phyloP scores from a whole-genome alignment of 306 rosid genomes.

The Dalbergia oliveri region DNA sequence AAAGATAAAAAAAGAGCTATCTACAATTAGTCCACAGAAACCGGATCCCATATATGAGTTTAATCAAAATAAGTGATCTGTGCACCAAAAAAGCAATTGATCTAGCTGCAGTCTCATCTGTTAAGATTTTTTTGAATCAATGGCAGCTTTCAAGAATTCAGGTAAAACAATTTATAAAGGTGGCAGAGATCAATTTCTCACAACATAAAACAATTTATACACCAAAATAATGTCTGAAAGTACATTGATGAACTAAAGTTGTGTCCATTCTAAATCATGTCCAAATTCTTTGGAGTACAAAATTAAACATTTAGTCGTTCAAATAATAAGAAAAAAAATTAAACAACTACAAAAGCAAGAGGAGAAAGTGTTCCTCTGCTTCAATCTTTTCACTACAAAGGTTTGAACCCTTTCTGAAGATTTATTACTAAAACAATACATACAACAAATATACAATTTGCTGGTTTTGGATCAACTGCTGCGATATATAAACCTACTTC shows the following conservation, averaged over 20 bases:
- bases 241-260: neutral
- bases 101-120: too few relatives aligned
- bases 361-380: constrained; percentile 42
- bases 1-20: too few relatives aligned
- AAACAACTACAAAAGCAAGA: neutral
- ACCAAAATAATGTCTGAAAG: neutral
- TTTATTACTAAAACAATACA: constrained; percentile 32
- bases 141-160: too few relatives aligned
- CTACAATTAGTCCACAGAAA: too few relatives aligned
- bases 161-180: too few relatives aligned
- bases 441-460: constrained; percentile 42
- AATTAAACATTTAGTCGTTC: neutral
- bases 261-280: neutral
- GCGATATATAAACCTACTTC: constrained; percentile 30
- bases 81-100: too few relatives aligned
- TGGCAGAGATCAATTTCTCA: too few relatives aligned
- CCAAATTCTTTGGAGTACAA: neutral
- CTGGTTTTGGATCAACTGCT: constrained; percentile 33
- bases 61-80: too few relatives aligned
- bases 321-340: constrained; percentile 8
- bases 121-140: too few relatives aligned
- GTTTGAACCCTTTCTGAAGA: neutral
- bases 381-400: neutral
- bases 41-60: too few relatives aligned
- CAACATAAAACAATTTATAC: too few relatives aligned